Evolutionary conservation across 2,329 filamentous ascomycete species (phyloP), one percentile per base, ranked within the genome.

Genomic region (Botrytis fragariae): DNA sequence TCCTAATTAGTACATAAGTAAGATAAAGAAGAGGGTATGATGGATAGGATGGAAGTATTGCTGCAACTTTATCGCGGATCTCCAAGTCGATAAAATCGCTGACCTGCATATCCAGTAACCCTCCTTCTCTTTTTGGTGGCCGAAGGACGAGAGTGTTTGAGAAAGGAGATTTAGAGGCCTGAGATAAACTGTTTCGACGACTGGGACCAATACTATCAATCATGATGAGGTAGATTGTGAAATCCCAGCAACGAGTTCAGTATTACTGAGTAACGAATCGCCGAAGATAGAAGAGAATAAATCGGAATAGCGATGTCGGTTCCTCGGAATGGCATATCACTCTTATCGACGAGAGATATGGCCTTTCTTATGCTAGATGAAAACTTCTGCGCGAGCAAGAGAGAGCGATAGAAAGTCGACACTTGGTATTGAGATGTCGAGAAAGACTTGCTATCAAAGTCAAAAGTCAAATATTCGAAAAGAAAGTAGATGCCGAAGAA

Each of bases 11-110:
- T 42, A 42, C 48, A 25, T 68, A 68, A 29, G 39, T 9, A 20
- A 68, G 64, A 68, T 68, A 68, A 29, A 68, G 64, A 32, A 68
- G 48, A 29, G 64, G 35, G n/a, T 57, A 68, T 8, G 64, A 68
- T 57, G 45, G 64, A 42, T 68, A 68, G 48, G 25, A 42, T 20
- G 48, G 25, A 22, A 54, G 25, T 10, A 68, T 29, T 29, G 9
- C 12, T n/a, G 3, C 25, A 57, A 68, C 64, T 42, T 68, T 39
- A 37, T 68, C 32, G 25, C 64, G 64, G n/a, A 68, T 42, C 12
- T 42, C 64, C 39, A 22, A 25, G 48, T 68, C 45, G 48, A 39
- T 57, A 39, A 68, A 57, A 22, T 68, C 48, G 45, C 25, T 39
- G 2, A 57, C 12, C 54, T 68, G 45, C 48, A 68, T 57, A 29